These are phyloP conservation scores for Stachybotrys elegans DNA, from an alignment of 2,329 filamentous ascomycete genomes.

Conservation along the genomic window DNA sequence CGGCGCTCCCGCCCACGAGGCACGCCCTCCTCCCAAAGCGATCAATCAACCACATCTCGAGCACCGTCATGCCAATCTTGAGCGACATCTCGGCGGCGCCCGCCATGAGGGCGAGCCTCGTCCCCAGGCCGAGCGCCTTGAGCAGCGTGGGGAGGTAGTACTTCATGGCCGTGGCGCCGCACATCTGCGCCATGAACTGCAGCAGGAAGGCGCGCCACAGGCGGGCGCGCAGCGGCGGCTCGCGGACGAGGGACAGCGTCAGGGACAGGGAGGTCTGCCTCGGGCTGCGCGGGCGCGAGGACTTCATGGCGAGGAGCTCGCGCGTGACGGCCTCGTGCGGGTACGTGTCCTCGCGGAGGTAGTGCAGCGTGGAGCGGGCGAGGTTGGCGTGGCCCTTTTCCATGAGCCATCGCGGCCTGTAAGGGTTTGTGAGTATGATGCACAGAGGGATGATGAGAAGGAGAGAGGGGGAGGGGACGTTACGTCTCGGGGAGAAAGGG, in stretches of 20 bases:
- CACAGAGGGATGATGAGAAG: neutral
- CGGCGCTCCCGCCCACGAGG: slow-evolving; percentile 40
- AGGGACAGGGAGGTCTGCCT: slow-evolving; percentile 15
- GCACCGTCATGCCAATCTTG: slow-evolving; percentile 50
- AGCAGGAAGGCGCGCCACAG: slow-evolving; percentile 53
- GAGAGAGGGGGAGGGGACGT: slow-evolving; percentile 13
- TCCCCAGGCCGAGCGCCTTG: slow-evolving; percentile 41
- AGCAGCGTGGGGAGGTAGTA: slow-evolving; percentile 54
- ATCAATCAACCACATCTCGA: slow-evolving; percentile 55
- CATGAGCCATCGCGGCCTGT: slow-evolving; percentile 53
- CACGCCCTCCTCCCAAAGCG: slow-evolving; percentile 43
- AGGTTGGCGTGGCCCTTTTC: slow-evolving; percentile 39
- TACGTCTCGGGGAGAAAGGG: slow-evolving; percentile 52
- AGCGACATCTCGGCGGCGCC: slow-evolving; percentile 52
- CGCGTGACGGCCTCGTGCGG: slow-evolving; percentile 28
- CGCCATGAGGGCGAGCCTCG: slow-evolving; percentile 43
- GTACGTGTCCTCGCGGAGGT: slow-evolving; percentile 42
- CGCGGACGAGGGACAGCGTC: slow-evolving; percentile 39
- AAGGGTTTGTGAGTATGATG: slow-evolving; percentile 13
- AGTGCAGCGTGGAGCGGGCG: slow-evolving; percentile 39
- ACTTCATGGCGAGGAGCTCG: slow-evolving; percentile 41
- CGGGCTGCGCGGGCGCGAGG: slow-evolving; percentile 26
- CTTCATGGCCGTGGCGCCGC: slow-evolving; percentile 55
- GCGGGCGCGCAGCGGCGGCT: slow-evolving; percentile 41
- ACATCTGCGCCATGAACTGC: slow-evolving; percentile 58